Evolutionary conservation across 2,329 filamentous ascomycete species (phyloP).

Genomic region (Tolypocladium endophyticum): DNA sequence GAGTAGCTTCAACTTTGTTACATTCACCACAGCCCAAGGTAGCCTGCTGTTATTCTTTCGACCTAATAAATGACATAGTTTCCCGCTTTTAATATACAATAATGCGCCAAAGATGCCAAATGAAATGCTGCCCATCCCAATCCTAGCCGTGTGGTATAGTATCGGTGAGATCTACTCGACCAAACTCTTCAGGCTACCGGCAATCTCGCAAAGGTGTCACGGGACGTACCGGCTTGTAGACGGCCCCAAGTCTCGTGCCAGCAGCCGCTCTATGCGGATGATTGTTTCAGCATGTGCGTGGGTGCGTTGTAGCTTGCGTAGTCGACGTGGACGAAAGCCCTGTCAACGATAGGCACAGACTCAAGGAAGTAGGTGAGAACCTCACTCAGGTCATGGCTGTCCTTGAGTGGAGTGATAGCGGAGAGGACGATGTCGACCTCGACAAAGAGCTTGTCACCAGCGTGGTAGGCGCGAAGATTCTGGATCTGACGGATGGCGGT

Average conservation of each 20-base stretch:
- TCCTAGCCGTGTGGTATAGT: too few species aligned
- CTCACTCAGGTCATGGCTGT: conserved; percentile 71
- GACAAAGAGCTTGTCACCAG: conserved; percentile 75
- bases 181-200: background rate
- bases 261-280: conserved; percentile 3
- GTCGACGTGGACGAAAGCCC: conserved; percentile 59
- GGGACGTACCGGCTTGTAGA: background rate
- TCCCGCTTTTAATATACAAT: background rate
- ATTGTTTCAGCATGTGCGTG: conserved; percentile 41
- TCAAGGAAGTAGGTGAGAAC: conserved; percentile 76
- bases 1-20: conserved; percentile 9
- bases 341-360: conserved; percentile 68
- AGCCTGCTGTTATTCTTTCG: background rate
- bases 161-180: background rate
- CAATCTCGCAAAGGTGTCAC: background rate
- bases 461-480: conserved; percentile 74
- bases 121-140: background rate
- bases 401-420: conserved; percentile 61
- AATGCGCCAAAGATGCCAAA: background rate
- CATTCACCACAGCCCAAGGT: background rate
- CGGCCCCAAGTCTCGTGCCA: background rate
- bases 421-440: conserved; percentile 76
- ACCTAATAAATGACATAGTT: background rate
- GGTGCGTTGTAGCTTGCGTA: conserved; percentile 53
- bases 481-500: conserved; percentile 80